Conservation (phyloP, 2,329 filamentous ascomycete species). For the Cladosporium sp. region DNA sequence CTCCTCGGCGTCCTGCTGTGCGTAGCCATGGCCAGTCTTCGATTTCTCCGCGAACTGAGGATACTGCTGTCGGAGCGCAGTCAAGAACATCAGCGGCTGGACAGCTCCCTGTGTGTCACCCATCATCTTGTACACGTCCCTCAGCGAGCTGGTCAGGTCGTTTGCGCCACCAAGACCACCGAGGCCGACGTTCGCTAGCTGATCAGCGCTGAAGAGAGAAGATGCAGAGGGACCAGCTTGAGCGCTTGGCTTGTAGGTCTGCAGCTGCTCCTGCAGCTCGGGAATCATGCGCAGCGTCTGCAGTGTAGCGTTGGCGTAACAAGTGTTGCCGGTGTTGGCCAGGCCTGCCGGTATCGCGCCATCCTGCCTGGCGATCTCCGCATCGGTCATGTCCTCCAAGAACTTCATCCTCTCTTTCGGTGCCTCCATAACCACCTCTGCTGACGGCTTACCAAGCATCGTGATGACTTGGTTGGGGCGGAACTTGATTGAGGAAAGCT, state of each 20-base stretch:
- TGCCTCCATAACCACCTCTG: conserved; percentile 56
- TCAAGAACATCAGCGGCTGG: conserved; percentile 76
- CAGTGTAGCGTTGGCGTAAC: conserved; percentile 96
- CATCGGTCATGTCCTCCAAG: conserved; percentile 95
- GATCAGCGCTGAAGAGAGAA: conserved; percentile 31
- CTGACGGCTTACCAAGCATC: conserved; percentile 90
- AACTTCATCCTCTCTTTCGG: conserved; percentile 84
- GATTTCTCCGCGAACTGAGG: conserved; percentile 91
- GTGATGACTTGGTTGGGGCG: conserved; percentile 85
- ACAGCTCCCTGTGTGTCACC: conserved; percentile 83
- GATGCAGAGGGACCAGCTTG: conserved; percentile 19
- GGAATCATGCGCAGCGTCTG: conserved; percentile 85
- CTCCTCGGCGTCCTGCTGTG: conserved; percentile 98
- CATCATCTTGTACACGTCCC: conserved; percentile 86
- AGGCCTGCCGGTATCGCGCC: conserved; percentile 85
- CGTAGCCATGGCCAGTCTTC: conserved; percentile 76
- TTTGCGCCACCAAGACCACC: conserved; percentile 56
- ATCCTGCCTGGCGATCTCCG: conserved; percentile 76
- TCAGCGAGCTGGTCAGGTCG: conserved; percentile 73
- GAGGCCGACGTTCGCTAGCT: conserved; percentile 49
- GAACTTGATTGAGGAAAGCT: conserved; percentile 75
- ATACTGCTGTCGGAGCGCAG: conserved; percentile 70
- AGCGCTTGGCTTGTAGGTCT: conserved; percentile 50
- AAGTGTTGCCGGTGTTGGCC: conserved; percentile 93
- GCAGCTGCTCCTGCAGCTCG: conserved; percentile 77